Percentiles rank a stretch among this genome's conserved stretches.
phyloP scores from a whole-genome alignment of 441 rosid genomes.

The Jatropha podagrica region DNA sequence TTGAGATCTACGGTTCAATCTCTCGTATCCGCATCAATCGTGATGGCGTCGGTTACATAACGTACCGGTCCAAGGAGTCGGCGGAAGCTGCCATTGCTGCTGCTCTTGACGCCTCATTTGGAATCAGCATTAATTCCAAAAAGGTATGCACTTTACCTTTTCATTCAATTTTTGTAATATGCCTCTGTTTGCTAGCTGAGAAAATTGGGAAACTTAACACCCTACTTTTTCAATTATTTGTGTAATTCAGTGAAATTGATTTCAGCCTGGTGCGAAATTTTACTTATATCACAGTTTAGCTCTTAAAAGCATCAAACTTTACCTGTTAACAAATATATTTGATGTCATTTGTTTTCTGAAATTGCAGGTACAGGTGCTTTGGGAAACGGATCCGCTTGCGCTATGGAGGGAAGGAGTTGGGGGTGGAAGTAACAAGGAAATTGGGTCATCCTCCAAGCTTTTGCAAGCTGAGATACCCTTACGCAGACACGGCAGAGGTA shows the following conservation, averaged over 20 bases:
- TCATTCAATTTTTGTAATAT: background rate
- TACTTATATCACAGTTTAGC: background rate
- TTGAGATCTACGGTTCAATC: conserved; percentile 92
- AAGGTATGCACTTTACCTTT: conserved; percentile 33
- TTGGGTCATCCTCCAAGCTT: conserved; percentile 61
- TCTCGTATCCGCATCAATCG: conserved; percentile 80
- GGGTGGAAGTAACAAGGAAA: conserved; percentile 35
- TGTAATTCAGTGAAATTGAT: background rate
- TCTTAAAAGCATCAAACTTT: background rate
- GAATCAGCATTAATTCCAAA: conserved; percentile 59
- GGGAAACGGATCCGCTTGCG: conserved; percentile 79
- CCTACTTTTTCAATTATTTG: background rate
- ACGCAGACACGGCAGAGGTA: conserved; percentile 73
- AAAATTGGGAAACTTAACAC: background rate
- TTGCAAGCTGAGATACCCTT: conserved; percentile 64
- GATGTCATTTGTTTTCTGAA: background rate
- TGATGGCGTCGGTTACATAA: conserved; percentile 55
- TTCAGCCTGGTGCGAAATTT: background rate
- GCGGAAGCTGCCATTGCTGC: conserved; percentile 76
- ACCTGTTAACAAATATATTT: background rate
- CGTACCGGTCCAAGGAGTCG: conserved; percentile 64
- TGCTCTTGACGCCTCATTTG: conserved; percentile 66
- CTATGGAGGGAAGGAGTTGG: conserved; percentile 66
- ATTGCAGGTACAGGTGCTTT: conserved; percentile 62
- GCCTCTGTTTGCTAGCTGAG: background rate